These are phyloP conservation scores for Globisporangium irregulare DNA, from an alignment of 352 stramenopile species.

Conservation along the genomic window DNA sequence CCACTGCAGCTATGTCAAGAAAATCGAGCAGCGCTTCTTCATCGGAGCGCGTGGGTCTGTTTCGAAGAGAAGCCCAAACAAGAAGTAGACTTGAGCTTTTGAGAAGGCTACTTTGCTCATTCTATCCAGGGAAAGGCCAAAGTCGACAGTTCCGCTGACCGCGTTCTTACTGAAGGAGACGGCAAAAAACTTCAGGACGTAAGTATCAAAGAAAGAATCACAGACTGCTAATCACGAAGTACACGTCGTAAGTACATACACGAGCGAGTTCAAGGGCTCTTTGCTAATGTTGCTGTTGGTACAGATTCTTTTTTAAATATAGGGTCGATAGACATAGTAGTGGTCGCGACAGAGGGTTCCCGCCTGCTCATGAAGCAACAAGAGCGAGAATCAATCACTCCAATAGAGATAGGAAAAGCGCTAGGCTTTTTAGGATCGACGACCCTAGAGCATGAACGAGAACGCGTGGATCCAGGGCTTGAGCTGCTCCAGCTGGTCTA, in stretches of 20 bases:
- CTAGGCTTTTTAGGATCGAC: neutral
- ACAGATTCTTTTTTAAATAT: neutral
- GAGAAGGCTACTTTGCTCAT: too few relatives aligned
- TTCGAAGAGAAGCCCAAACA: neutral
- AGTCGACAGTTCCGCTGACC: too few relatives aligned
- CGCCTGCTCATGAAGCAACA: neutral
- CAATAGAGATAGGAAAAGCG: neutral
- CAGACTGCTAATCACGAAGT: neutral
- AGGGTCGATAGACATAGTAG: neutral
- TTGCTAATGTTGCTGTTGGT: neutral
- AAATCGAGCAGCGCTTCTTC: neutral
- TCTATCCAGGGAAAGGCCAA: too few relatives aligned
- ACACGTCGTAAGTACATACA: neutral
- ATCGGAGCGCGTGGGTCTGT: neutral
- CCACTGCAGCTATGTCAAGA: neutral
- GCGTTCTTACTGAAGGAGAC: too few relatives aligned
- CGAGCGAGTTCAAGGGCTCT: neutral
- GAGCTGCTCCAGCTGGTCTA: conserved; percentile 55
- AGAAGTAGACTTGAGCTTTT: neutral
- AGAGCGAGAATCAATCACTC: neutral
- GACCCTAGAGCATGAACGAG: conserved; percentile 46
- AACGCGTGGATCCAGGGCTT: conserved; percentile 58
- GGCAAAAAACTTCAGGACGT: neutral
- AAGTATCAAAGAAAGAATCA: neutral
- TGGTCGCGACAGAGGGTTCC: neutral